Evolutionary conservation across 2,329 filamentous ascomycete species (phyloP).

Genomic region (Didymella glomerata): DNA sequence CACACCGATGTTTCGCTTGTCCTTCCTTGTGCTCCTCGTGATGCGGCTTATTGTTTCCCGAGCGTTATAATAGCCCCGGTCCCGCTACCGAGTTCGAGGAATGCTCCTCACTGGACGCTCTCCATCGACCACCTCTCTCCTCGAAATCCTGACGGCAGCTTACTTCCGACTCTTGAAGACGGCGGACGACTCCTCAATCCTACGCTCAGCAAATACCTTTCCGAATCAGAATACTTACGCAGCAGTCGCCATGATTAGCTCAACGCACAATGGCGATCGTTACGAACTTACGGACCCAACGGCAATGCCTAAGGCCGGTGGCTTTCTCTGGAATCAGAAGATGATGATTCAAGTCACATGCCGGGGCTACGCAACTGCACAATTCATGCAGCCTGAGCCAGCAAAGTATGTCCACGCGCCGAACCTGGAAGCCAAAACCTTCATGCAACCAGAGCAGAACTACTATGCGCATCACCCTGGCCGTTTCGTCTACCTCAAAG

Average conservation of each 20-base stretch:
- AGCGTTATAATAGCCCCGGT: slow-evolving; percentile 33
- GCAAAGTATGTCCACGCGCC: slow-evolving; percentile 68
- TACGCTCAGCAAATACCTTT: no score
- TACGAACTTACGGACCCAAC: slow-evolving; percentile 66
- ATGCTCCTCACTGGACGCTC: not conserved
- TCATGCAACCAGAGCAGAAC: slow-evolving; percentile 68
- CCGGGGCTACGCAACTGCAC: slow-evolving; percentile 65
- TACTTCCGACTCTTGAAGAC: not conserved
- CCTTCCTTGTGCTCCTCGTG: slow-evolving; percentile 21
- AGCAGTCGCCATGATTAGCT: slow-evolving; percentile 44
- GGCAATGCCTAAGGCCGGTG: slow-evolving; percentile 64
- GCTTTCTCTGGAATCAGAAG: slow-evolving; percentile 67
- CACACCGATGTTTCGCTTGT: slow-evolving; percentile 27
- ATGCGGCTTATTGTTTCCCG: slow-evolving; percentile 33
- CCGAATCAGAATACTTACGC: no score
- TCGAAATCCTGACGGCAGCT: not conserved
- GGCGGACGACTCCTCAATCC: not conserved
- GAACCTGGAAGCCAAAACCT: slow-evolving; percentile 66
- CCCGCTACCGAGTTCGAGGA: not conserved
- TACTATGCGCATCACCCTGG: slow-evolving; percentile 68
- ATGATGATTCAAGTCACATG: slow-evolving; percentile 70
- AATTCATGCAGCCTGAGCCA: slow-evolving; percentile 69
- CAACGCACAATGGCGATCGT: slow-evolving; percentile 60
- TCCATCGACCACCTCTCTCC: not conserved
- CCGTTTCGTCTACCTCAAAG: slow-evolving; percentile 67